Evolutionary conservation across 306 rosid genomes (phyloP).

Genomic region (Fagus crenata): DNA sequence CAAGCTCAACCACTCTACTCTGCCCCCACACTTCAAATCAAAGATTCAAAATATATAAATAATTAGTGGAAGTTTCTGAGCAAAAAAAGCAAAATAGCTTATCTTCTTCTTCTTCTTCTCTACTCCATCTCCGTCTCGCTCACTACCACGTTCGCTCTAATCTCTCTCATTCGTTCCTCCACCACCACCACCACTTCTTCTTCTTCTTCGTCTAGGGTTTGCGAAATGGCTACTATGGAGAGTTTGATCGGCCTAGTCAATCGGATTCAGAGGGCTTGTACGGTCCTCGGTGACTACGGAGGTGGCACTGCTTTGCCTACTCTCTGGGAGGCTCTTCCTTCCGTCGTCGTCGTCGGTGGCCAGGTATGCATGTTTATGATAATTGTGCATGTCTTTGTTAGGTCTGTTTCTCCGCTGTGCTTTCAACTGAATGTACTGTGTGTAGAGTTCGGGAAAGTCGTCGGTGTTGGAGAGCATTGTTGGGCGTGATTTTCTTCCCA

Average conservation of each 20-base stretch:
- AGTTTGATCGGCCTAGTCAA: constrained; percentile 92
- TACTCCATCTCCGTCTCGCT: constrained; percentile 23
- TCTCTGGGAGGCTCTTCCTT: constrained; percentile 94
- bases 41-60: neutral
- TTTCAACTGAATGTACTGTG: neutral
- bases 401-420: neutral
- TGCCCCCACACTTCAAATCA: neutral
- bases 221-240: constrained; percentile 74
- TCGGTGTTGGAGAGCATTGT: constrained; percentile 83
- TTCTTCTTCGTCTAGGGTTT: constrained; percentile 10
- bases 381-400: neutral
- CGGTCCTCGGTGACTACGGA: constrained; percentile 90
- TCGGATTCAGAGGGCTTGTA: constrained; percentile 88
- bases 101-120: constrained; percentile 17
- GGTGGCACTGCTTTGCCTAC: constrained; percentile 66
- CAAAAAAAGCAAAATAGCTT: constrained; percentile 28
- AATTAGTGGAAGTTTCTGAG: too few species aligned
- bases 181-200: constrained; percentile 11
- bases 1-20: neutral
- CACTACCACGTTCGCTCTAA: neutral
- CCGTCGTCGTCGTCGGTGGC: constrained; percentile 95
- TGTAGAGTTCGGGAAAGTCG: constrained; percentile 81
- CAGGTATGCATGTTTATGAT: constrained; percentile 48
- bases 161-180: neutral
- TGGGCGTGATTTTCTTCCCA: constrained; percentile 85